Evolutionary conservation across 2,329 filamentous ascomycete species (phyloP).

Genomic region (Apiospora malaysiana): DNA sequence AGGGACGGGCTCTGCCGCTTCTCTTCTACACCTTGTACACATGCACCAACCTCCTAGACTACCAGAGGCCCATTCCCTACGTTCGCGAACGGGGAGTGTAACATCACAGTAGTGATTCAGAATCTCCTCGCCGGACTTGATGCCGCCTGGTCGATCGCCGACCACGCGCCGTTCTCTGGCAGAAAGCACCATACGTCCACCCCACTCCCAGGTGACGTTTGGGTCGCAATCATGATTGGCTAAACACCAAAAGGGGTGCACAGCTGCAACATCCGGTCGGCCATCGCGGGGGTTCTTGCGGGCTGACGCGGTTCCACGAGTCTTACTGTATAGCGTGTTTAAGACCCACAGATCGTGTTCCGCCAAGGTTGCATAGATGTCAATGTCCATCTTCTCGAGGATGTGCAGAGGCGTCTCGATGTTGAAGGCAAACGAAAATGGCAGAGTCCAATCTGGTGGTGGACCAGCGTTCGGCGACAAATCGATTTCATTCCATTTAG

Average conservation of each 20-base stretch:
- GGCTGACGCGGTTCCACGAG: conserved; percentile 89
- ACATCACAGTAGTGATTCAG: conserved; percentile 96
- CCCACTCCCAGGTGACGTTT: conserved; percentile 95
- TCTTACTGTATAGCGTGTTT: conserved; percentile 92
- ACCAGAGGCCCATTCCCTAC: conserved; percentile 87
- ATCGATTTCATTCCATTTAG: conserved; percentile 58
- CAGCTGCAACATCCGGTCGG: conserved; percentile 87
- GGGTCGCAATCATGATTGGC: conserved; percentile 97
- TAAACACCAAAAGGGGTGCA: conserved; percentile 95
- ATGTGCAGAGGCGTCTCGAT: conserved; percentile 77
- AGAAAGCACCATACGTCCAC: conserved; percentile 75
- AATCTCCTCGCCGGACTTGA: conserved; percentile 82
- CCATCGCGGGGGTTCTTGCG: conserved; percentile 78
- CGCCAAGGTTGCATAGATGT: conserved; percentile 67
- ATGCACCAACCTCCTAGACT: conserved; percentile 89
- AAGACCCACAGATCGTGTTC: conserved; percentile 80
- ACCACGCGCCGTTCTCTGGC: conserved; percentile 64
- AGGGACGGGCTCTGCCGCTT: conserved; percentile 50
- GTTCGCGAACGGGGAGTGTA: conserved; percentile 74
- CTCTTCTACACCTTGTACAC: conserved; percentile 81
- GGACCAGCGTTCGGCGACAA: conserved; percentile 60
- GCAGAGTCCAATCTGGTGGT: conserved; percentile 70
- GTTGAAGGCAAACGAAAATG: conserved; percentile 79
- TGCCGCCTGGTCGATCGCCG: conserved; percentile 59
- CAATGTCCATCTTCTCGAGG: conserved; percentile 83